Evolutionary conservation across 805 yeast genomes (phyloP), one percentile per base, ranked within the genome.

Genomic region (Schwanniomyces pseudopolymorphus): DNA sequence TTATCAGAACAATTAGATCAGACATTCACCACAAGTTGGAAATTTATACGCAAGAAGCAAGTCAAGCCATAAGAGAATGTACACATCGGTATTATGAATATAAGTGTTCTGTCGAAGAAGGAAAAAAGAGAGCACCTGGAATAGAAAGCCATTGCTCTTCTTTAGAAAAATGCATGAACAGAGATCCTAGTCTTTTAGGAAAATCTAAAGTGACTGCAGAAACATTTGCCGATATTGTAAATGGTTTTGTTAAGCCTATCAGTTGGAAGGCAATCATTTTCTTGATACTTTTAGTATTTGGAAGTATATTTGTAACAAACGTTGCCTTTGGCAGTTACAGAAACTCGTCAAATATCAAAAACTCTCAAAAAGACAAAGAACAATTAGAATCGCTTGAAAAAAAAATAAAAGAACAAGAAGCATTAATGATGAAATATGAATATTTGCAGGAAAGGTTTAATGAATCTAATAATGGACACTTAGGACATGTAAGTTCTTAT

Each of bases 141-240:
- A 63, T 89, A 14, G 94, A 85, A 55, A 64, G 67, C 1, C 69
- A 79, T 11, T 92, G 99, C 64, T 70, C 76, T 28, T 74, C 73
- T 28, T 89, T 96, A 94, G 85, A 80, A 50, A 77, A 76, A 47
- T 94, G 99, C 63, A 88, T 89, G 90, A 80, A 83, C 55, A 69
- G 83, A 41, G 92, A 89, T 51, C 91, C 96, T 8, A 76, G 78
- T 55, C 67, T 45, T 62, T 75, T 84, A 10, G 91, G 88, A 3
- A 77, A 81, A 41, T 87, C 92, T 1, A 76, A 75, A 49, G 77
- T 89, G 45, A 83, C 90, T 40, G 95, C 95, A 0, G 90, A 85
- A 59, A 84, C 92, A 0, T 75, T 89, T 55, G 96, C 95, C 1
- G 92, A 86, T 51, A 86, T 88, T 6, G 70, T 89, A 39, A 87